These are phyloP conservation scores for Boletus sp. DNA, from an alignment of 768 basidiomycete species.

Conservation along the genomic window DNA sequence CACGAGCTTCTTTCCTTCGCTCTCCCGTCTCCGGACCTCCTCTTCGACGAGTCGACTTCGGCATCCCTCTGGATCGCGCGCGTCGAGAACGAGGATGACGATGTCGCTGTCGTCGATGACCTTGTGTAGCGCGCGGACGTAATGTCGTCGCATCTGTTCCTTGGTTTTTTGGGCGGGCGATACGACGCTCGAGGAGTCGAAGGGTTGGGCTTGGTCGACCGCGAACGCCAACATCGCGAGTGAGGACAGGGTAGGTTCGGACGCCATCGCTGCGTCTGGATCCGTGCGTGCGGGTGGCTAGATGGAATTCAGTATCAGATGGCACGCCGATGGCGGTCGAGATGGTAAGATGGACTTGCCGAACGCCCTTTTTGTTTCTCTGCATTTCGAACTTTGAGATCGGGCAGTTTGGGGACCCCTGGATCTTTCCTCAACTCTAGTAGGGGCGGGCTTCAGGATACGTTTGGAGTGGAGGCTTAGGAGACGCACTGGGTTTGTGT, in stretches of 20 bases:
- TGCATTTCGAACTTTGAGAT: conserved; percentile 60
- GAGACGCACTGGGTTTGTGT: conserved; percentile 26
- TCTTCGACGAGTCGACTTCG: conserved; percentile 91
- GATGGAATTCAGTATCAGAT: background rate
- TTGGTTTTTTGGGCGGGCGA: conserved; percentile 48
- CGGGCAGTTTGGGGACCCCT: conserved; percentile 80
- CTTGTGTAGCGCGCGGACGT: conserved; percentile 79
- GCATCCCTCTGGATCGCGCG: conserved; percentile 93
- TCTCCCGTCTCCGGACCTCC: conserved; percentile 82
- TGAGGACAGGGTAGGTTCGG: conserved; percentile 67
- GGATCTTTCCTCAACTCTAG: conserved; percentile 86
- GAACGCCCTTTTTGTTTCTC: conserved; percentile 45
- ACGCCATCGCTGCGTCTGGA: conserved; percentile 64
- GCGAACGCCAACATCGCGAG: conserved; percentile 51
- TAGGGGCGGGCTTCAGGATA: background rate
- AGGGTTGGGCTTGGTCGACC: conserved; percentile 8
- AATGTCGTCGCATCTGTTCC: conserved; percentile 69
- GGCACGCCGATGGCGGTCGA: background rate
- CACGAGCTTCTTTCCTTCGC: conserved; percentile 87
- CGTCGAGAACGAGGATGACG: conserved; percentile 86
- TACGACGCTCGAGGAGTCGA: conserved; percentile 31
- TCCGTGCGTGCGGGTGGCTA: conserved; percentile 36
- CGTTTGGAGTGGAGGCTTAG: background rate
- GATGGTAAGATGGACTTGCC: conserved; percentile 30
- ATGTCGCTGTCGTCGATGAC: conserved; percentile 95